Conservation (phyloP, 1,284 basidiomycete species). For the Cronartium ribicola region DNA sequence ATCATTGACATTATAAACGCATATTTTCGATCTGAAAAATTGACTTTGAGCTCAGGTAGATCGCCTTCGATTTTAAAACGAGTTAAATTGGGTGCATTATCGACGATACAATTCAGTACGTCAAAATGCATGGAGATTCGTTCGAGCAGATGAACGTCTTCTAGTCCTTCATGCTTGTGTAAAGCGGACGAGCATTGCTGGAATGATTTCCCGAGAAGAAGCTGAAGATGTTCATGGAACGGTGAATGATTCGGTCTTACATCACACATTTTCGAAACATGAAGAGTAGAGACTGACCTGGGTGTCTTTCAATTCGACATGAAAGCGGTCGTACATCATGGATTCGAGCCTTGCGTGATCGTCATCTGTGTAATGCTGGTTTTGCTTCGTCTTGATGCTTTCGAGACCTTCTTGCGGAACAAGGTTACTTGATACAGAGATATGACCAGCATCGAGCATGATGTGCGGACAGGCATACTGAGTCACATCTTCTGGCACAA, state of each 20-base stretch:
- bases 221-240: constrained; percentile 56
- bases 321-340: constrained; percentile 93
- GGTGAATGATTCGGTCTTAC: not conserved
- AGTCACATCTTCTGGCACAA: constrained; percentile 81
- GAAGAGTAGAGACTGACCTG: constrained; percentile 60
- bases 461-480: constrained; percentile 75
- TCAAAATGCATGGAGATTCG: constrained; percentile 86
- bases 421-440: constrained; percentile 83
- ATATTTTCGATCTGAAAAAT: constrained; percentile 94
- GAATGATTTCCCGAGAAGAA: constrained; percentile 82
- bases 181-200: constrained; percentile 75
- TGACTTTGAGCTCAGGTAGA: constrained; percentile 81
- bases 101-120: constrained; percentile 90
- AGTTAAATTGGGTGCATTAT: constrained; percentile 75
- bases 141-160: constrained; percentile 77
- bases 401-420: constrained; percentile 77
- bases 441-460: constrained; percentile 94
- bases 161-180: constrained; percentile 53
- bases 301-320: constrained; percentile 77
- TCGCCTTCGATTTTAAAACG: constrained; percentile 89
- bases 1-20: constrained; percentile 88
- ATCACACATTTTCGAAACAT: not conserved
- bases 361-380: constrained; percentile 78
- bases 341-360: constrained; percentile 85
- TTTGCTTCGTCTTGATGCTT: constrained; percentile 77